Evolutionary conservation across 2,329 filamentous ascomycete genomes (phyloP), one percentile per base, ranked within the genome.

Genomic region (Paramyrothecium sp.): DNA sequence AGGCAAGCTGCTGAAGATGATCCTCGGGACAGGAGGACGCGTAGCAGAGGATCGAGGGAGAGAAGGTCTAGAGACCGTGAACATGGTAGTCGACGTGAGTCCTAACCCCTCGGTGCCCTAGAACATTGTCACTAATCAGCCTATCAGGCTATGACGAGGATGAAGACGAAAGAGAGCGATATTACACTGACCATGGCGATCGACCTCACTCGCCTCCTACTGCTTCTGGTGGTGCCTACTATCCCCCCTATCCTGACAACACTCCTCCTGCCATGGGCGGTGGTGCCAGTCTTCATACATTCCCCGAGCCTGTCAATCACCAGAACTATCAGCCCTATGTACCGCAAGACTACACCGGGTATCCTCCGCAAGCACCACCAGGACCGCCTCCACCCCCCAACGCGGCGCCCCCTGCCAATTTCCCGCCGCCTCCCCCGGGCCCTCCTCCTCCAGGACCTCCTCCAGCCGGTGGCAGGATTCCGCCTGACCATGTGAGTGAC

Each of bases 211-310:
- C 81, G 2, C 81, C 80, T 1, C 77, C 78, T 3, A 79, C 74
- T 55, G 79, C 79, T 3, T 83, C 80, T 2, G 81, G 80, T n/a
- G 80, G 80, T 13, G 75, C 76, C 17, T 81, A 75, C 64, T 81
- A 79, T 58, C 77, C 76, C 3, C 76, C 77, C 3, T 75, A 76
- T 51, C 73, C 74, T 7, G 64, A 63, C 59, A 56, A 74, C 58
- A 22, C 71, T 61, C 34, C 67, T 63, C 53, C 61, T 46, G 52
- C 58, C 2, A 49, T 58, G 16, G 62, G 56, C 12, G 50, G 61
- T 11, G 38, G 38, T 19, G 38, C 38, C 5, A 44, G 69, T 68
- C 19, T 74, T 77, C 61, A 71, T 73, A 71, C 30, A 22, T 49
- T 56, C 33, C 56, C 21, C n/a, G 38, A 44, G 13, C 38, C 38